A percentile compares a stretch with the other conserved stretches of the same genome.
phyloP scores from a whole-genome alignment of 192 early-diverging fungal genomes.

The Podila clonocystis region DNA sequence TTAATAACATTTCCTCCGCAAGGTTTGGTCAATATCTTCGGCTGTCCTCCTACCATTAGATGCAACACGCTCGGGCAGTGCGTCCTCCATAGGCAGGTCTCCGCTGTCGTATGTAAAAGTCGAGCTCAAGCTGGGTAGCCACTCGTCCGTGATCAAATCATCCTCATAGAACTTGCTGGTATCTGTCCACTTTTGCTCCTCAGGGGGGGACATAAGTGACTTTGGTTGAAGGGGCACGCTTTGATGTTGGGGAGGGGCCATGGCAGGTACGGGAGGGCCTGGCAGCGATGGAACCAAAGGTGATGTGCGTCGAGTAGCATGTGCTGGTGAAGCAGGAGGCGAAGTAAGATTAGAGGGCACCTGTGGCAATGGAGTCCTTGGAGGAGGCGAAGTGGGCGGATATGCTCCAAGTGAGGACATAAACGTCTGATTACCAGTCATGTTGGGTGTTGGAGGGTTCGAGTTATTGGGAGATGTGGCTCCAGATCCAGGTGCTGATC shows the following conservation, averaged over 20 bases:
- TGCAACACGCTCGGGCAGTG: constrained; percentile 25
- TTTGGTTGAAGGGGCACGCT: constrained; percentile 6
- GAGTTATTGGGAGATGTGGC: constrained; percentile 26
- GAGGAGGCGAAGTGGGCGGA: constrained; percentile 27
- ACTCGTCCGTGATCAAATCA: constrained; percentile 30
- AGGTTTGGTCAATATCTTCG: too few relatives aligned
- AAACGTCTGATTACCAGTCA: constrained; percentile 18
- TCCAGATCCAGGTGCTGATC: constrained; percentile 15
- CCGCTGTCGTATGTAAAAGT: constrained; percentile 13
- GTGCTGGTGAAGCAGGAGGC: constrained; percentile 41
- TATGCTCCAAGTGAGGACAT: constrained; percentile 9
- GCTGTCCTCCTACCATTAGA: constrained; percentile 1
- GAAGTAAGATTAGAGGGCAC: constrained; percentile 22
- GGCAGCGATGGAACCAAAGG: constrained; percentile 19
- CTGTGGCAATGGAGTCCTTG: constrained; percentile 24
- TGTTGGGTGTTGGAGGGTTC: constrained; percentile 29
- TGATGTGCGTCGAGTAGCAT: constrained; percentile 20
- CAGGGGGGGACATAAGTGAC: constrained; percentile 15
- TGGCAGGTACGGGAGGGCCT: background rate
- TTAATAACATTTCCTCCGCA: too few relatives aligned
- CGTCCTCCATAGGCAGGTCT: constrained; percentile 24
- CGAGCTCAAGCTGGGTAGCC: constrained; percentile 23
- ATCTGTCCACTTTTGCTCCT: constrained; percentile 1
- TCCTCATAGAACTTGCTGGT: constrained; percentile 27
- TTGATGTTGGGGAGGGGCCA: background rate